phyloP scores from a whole-genome alignment of 148 eudicot genomes.

The Gaultheria prostrata region DNA sequence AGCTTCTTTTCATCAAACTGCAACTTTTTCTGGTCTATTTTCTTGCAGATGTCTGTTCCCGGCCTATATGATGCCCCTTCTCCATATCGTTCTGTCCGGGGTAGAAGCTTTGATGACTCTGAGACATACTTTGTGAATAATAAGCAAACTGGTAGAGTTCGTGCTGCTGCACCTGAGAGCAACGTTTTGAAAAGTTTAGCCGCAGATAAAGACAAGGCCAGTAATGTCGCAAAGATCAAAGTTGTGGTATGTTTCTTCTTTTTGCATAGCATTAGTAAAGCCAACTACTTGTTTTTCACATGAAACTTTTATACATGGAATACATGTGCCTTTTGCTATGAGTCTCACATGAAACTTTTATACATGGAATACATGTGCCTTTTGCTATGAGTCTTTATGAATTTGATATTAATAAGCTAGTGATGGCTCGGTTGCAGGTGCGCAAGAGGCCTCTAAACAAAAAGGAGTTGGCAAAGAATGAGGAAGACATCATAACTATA shows the following conservation, averaged over 20 bases:
- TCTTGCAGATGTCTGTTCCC: constrained; percentile 52
- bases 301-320: neutral
- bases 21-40: constrained; percentile 5
- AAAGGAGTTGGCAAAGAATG: constrained; percentile 85
- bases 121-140: constrained; percentile 50
- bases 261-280: neutral
- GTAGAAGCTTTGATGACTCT: constrained; percentile 72
- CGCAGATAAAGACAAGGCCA: constrained; percentile 73
- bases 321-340: neutral
- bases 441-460: constrained; percentile 94
- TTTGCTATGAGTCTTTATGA: neutral
- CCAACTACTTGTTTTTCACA: neutral
- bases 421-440: constrained; percentile 50
- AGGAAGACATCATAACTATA: constrained; percentile 76
- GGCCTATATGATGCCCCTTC: constrained; percentile 47
- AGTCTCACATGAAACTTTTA: neutral
- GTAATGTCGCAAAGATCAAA: constrained; percentile 92
- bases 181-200: constrained; percentile 55
- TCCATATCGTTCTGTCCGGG: constrained; percentile 47
- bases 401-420: neutral
- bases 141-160: constrained; percentile 61
- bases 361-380: neutral
- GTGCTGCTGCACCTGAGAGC: constrained; percentile 62
- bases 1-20: neutral
- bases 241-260: constrained; percentile 72